These are phyloP conservation scores for Cryptococcus sp. DNA, from an alignment of 1,284 basidiomycete genomes.

Conservation along the genomic window DNA sequence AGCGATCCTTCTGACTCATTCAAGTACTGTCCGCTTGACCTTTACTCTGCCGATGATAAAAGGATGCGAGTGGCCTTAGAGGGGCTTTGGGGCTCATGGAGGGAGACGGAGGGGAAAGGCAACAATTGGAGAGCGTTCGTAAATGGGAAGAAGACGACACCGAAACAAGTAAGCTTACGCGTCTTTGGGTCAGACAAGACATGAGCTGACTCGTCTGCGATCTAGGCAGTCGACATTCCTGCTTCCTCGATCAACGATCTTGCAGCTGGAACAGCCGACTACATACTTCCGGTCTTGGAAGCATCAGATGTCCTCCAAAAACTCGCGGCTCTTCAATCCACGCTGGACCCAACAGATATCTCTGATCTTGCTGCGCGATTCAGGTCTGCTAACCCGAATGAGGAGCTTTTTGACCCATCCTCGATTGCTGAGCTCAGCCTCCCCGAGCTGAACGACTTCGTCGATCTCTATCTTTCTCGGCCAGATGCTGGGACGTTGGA, in stretches of 20 bases:
- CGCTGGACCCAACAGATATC: constrained; percentile 77
- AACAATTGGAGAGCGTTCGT: constrained; percentile 83
- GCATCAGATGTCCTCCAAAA: constrained; percentile 61
- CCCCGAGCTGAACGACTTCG: constrained; percentile 63
- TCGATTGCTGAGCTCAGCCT: constrained; percentile 57
- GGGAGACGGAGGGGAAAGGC: constrained; percentile 60
- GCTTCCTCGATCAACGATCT: constrained; percentile 1
- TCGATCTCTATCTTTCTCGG: constrained; percentile 59
- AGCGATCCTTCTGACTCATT: constrained; percentile 4
- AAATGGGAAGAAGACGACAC: constrained; percentile 62
- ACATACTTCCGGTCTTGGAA: constrained; percentile 60
- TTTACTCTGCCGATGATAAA: constrained; percentile 68
- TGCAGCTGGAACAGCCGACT: constrained; percentile 14
- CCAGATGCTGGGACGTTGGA: constrained; percentile 2
- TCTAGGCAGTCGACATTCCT: too few species aligned
- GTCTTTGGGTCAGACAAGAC: background rate
- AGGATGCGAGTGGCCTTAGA: constrained; percentile 67
- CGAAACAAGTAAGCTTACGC: constrained; percentile 61
- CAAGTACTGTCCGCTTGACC: constrained; percentile 83
- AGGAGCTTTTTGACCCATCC: constrained; percentile 26
- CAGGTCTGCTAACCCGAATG: constrained; percentile 22
- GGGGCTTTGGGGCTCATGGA: constrained; percentile 73
- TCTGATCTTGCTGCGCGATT: constrained; percentile 36
- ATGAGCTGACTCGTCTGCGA: constrained; percentile 10
- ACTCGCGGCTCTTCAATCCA: constrained; percentile 69